Evolutionary conservation across 768 basidiomycete genomes (phyloP), one percentile per base, ranked within the genome.

Genomic region (Podaxis sp.): DNA sequence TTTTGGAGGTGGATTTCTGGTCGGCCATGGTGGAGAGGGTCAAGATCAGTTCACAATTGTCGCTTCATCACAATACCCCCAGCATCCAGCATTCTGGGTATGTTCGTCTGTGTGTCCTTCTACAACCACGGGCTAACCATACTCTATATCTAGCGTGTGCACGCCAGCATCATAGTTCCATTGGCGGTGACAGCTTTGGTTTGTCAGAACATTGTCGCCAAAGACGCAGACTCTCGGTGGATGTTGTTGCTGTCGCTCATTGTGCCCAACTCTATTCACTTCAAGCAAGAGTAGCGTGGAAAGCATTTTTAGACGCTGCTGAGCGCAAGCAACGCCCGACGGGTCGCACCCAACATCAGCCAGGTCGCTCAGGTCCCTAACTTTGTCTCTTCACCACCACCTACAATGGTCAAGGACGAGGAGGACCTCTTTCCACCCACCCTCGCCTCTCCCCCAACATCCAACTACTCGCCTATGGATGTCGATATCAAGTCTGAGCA

Each of bases 1-100:
- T 83, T 74, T 78, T 82, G 65, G 75, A 76, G 64, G 65, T 62
- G 66, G 74, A 69, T 67, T 76, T 77, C 56, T 72, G 68, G 52
- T 69, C 70, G 62, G 76, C 71, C 76, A 79, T 79, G 36, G 54
- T 11, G 41, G 61, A 40, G 37, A 49, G 20, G 59, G 38, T 53
- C 38, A 60, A 60, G 50, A 60, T 60, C 59, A 60, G 24, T 60
- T 33, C 30, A 55, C 33, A 15, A 28, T 37, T 56, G 36, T 49
- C n/a, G 50, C 50, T 56, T 56, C 54, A 56, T 62, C 46, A 56
- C 54, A 20, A 20, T 30, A 36, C 53, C 22, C 20, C 33, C 61
- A 56, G 36, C 44, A 38, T 17, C 24, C 37, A 28, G 15, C 24
- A 26, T 37, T 24, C 33, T 15, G 56, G 54, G 61, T 62, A 62